Evolutionary conservation across 306 rosid genomes (phyloP).

Genomic region (Dalbergia cochinchinensis): DNA sequence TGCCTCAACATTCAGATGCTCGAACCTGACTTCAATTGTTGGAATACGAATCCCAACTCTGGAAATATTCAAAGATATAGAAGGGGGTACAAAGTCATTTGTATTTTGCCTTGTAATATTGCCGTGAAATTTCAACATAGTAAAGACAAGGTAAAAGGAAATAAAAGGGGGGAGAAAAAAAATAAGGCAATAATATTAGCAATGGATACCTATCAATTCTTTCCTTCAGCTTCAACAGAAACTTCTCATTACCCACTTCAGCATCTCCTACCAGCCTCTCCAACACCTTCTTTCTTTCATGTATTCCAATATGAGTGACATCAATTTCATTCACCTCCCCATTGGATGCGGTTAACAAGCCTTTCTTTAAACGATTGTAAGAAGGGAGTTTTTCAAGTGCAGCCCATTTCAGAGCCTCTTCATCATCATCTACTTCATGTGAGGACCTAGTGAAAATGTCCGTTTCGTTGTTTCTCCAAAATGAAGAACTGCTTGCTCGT

Average conservation of each 20-base stretch:
- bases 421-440: slow-evolving; percentile 59
- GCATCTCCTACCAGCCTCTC: slow-evolving; percentile 53
- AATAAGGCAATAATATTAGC: background rate
- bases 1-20: slow-evolving; percentile 62
- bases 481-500: slow-evolving; percentile 42
- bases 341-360: slow-evolving; percentile 54
- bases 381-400: slow-evolving; percentile 79
- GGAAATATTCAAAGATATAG: background rate
- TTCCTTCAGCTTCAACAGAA: slow-evolving; percentile 60
- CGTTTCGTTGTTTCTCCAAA: slow-evolving; percentile 53
- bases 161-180: background rate
- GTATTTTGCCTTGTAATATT: slow-evolving; percentile 4
- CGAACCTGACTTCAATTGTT: slow-evolving; percentile 66
- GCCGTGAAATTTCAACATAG: background rate
- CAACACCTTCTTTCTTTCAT: slow-evolving; percentile 45
- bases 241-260: slow-evolving; percentile 57
- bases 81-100: background rate
- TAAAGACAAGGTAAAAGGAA: background rate
- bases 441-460: slow-evolving; percentile 61
- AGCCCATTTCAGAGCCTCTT: slow-evolving; percentile 78
- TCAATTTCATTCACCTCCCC: slow-evolving; percentile 65
- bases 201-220: slow-evolving; percentile 62
- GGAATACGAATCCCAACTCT: slow-evolving; percentile 75
- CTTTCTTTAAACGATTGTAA: slow-evolving; percentile 68
- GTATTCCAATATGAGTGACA: slow-evolving; percentile 49